phyloP scores from a whole-genome alignment of 768 basidiomycete species.

The Boletus rex-veris region DNA sequence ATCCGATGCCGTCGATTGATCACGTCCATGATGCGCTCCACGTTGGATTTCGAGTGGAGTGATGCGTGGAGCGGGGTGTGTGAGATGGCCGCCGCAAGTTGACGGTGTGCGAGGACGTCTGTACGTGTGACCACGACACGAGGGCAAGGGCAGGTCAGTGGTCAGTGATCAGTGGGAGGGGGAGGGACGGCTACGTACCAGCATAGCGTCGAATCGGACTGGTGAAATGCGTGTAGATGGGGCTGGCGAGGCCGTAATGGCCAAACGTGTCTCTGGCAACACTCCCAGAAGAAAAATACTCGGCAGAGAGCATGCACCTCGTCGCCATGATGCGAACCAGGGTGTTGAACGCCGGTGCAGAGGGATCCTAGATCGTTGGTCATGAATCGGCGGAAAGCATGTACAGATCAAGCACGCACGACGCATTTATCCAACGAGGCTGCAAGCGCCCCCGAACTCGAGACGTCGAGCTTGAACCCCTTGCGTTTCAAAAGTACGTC shows the following conservation, averaged over 20 bases:
- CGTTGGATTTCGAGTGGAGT: conserved; percentile 82
- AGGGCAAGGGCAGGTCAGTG: no score
- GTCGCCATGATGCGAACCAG: conserved; percentile 99
- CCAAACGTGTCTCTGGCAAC: conserved; percentile 90
- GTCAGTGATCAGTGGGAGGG: background rate
- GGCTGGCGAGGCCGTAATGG: conserved; percentile 95
- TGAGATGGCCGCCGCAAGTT: conserved; percentile 86
- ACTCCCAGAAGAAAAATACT: conserved; percentile 96
- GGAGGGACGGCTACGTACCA: conserved; percentile 42
- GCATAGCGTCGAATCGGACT: conserved; percentile 97
- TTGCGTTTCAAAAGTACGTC: conserved; percentile 87
- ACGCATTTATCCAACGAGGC: conserved; percentile 83
- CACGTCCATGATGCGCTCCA: conserved; percentile 80
- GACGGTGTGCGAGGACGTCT: conserved; percentile 94
- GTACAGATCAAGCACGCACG: conserved; percentile 42
- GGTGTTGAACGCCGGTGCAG: conserved; percentile 90
- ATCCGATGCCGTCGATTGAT: conserved; percentile 92
- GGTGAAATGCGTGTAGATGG: conserved; percentile 98
- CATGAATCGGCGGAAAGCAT: background rate
- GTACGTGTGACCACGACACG: background rate
- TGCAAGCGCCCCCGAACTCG: conserved; percentile 86
- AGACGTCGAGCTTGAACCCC: conserved; percentile 81
- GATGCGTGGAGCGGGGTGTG: conserved; percentile 80
- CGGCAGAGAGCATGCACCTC: conserved; percentile 95
- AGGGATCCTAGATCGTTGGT: conserved; percentile 55